phyloP scores from a whole-genome alignment of 179 eudicot genomes.

The Gypsophila paniculata region DNA sequence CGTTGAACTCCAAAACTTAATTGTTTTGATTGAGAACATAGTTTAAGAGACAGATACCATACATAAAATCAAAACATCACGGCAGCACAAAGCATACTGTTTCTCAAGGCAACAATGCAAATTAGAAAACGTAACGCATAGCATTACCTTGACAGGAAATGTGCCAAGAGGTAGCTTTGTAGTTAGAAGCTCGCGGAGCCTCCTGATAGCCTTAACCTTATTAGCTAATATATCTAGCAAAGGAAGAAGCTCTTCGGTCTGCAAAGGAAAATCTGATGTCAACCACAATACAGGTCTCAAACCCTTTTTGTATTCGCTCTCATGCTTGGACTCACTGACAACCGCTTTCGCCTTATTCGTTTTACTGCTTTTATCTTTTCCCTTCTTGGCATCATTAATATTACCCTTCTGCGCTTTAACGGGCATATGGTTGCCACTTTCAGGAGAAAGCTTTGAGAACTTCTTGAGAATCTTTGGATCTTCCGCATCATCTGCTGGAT shows the following conservation, averaged over 20 bases:
- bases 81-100: too few species aligned
- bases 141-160: constrained; percentile 83
- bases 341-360: constrained; percentile 77
- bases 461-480: constrained; percentile 61
- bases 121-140: too few species aligned
- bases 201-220: constrained; percentile 87
- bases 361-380: constrained; percentile 62
- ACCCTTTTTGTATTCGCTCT: constrained; percentile 91
- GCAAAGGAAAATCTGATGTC: constrained; percentile 83
- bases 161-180: constrained; percentile 87
- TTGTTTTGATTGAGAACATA: too few species aligned
- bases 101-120: too few species aligned
- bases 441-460: constrained; percentile 58
- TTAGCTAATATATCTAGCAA: constrained; percentile 89
- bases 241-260: constrained; percentile 83
- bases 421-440: constrained; percentile 37
- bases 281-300: constrained; percentile 88
- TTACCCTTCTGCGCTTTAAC: constrained; percentile 54
- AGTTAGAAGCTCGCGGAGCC: constrained; percentile 87
- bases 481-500: constrained; percentile 48
- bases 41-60: too few species aligned
- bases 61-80: too few species aligned
- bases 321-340: constrained; percentile 53
- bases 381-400: constrained; percentile 42
- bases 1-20: too few species aligned